Conservation (phyloP, 73 alveolate species). For the Paramecium sonneborni region DNA sequence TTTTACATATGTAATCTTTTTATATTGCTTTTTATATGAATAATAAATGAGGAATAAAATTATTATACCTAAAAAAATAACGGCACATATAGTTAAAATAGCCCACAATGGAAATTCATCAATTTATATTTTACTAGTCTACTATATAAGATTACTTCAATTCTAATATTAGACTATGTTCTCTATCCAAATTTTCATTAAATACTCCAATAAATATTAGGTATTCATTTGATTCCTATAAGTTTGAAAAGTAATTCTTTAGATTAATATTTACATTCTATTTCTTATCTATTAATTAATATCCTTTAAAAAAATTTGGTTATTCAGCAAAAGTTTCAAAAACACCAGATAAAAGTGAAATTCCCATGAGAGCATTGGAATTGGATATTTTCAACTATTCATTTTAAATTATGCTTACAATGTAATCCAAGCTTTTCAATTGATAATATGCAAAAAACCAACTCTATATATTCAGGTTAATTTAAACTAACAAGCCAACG, state of each 20-base stretch:
- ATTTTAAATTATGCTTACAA: neutral
- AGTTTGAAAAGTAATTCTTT: neutral
- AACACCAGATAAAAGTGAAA: neutral
- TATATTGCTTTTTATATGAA: neutral
- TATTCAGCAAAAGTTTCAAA: neutral
- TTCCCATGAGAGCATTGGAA: neutral
- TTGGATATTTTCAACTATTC: neutral
- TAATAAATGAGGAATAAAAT: neutral
- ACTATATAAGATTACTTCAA: neutral
- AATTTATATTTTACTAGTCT: neutral
- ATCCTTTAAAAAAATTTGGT: neutral
- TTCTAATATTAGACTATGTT: neutral
- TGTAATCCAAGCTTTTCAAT: neutral
- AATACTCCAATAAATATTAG: neutral
- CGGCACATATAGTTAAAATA: neutral
- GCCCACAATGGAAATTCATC: constrained; percentile 2
- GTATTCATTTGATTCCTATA: neutral
- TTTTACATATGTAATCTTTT: neutral
- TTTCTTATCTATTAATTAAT: neutral
- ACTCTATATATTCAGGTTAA: neutral
- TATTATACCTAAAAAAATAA: neutral
- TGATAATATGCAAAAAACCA: constrained; percentile 24
- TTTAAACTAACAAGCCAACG: neutral
- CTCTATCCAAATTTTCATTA: neutral
- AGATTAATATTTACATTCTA: neutral